These are phyloP conservation scores for Zopfia rhizophila DNA, from an alignment of 2,329 filamentous ascomycete genomes.

Conservation along the genomic window DNA sequence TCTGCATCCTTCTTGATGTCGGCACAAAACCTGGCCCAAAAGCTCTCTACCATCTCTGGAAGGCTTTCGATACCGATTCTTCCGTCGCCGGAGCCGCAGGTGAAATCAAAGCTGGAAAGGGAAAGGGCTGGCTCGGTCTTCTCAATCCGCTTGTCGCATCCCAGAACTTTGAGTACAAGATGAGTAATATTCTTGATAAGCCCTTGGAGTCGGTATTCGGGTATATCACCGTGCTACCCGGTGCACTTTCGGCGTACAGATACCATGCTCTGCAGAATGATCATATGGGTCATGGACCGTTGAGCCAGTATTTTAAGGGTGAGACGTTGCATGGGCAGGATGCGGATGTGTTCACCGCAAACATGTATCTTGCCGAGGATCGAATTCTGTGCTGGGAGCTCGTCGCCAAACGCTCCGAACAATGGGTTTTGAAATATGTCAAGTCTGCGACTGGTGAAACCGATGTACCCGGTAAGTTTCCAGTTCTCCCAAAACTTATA, in stretches of 20 bases:
- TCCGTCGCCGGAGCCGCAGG: constrained; percentile 97
- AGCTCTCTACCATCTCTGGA: constrained; percentile 98
- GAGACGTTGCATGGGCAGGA: constrained; percentile 96
- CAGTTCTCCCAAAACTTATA: not conserved
- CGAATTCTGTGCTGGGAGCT: constrained; percentile 94
- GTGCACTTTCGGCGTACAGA: constrained; percentile 92
- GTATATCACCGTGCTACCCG: constrained; percentile 96
- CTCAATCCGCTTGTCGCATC: constrained; percentile 95
- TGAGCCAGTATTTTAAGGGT: constrained; percentile 99
- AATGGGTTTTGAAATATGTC: constrained; percentile 98
- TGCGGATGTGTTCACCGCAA: constrained; percentile 96
- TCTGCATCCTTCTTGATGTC: constrained; percentile 96
- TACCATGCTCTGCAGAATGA: constrained; percentile 98
- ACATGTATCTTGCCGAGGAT: constrained; percentile 93
- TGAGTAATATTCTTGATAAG: constrained; percentile 99
- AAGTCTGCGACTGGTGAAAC: constrained; percentile 97
- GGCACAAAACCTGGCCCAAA: constrained; percentile 90
- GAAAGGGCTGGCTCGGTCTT: constrained; percentile 81
- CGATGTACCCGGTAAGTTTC: constrained; percentile 87
- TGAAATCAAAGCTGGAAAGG: constrained; percentile 97
- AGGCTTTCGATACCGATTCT: constrained; percentile 97
- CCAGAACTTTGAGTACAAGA: constrained; percentile 99
- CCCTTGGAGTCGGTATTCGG: constrained; percentile 97
- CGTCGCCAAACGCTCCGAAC: constrained; percentile 91
- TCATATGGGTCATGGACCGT: constrained; percentile 89